A percentile compares a stretch with the other conserved stretches of the same genome.
Conservation (phyloP, 2,329 filamentous ascomycete genomes). For the Sphaerulina musiva region DNA sequence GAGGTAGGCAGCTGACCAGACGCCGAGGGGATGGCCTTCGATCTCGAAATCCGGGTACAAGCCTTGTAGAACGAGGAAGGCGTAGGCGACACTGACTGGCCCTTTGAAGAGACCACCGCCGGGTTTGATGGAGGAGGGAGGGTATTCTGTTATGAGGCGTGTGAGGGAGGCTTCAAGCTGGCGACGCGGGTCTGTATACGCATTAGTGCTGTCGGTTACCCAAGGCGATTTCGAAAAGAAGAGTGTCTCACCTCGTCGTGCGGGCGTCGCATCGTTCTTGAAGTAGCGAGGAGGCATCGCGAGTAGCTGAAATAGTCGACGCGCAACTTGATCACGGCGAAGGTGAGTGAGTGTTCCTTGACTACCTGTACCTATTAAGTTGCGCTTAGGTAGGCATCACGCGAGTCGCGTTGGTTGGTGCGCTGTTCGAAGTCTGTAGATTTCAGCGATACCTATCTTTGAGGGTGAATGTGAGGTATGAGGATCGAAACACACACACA, state of each 20-base stretch:
- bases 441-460: too few relatives aligned
- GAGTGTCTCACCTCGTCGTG: slow-evolving; percentile 29
- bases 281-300: slow-evolving; percentile 36
- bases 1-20: slow-evolving; percentile 47
- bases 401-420: background rate
- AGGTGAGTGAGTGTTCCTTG: background rate
- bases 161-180: slow-evolving; percentile 47
- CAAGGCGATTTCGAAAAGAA: background rate
- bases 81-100: slow-evolving; percentile 45
- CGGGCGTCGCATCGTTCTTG: slow-evolving; percentile 36
- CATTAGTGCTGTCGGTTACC: background rate
- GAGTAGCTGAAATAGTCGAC: background rate
- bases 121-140: slow-evolving; percentile 41
- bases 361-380: background rate
- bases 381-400: background rate
- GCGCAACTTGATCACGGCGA: slow-evolving; percentile 2
- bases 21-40: slow-evolving; percentile 42
- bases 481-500: too few relatives aligned
- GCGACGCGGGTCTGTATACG: slow-evolving; percentile 40
- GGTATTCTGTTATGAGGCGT: slow-evolving; percentile 44
- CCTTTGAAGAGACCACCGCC: slow-evolving; percentile 48
- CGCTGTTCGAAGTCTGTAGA: too few relatives aligned
- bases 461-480: background rate
- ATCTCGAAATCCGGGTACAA: slow-evolving; percentile 45
- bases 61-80: slow-evolving; percentile 46